Evolutionary conservation across 2,329 filamentous ascomycete genomes (phyloP).

Genomic region (Colletotrichum sp.): DNA sequence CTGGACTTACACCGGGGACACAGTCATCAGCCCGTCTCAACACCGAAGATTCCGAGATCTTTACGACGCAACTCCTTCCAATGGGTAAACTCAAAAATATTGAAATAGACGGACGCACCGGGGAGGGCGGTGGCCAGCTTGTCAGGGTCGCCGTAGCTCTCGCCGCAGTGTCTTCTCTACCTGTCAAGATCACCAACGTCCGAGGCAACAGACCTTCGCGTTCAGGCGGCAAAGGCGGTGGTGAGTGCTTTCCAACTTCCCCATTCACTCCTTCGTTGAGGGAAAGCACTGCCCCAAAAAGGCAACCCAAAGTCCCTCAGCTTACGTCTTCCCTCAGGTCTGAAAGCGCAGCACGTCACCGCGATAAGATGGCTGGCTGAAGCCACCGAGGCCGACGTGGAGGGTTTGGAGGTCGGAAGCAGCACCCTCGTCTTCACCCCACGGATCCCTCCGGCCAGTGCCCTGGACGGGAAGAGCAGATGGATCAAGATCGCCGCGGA

Average conservation of each 20-base stretch:
- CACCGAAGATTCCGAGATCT: too few species aligned
- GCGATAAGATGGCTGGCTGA: conserved; percentile 58
- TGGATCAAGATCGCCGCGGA: conserved; percentile 54
- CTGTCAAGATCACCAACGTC: conserved; percentile 58
- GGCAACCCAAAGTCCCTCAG: not conserved
- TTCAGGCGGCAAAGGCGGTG: conserved; percentile 33
- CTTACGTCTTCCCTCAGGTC: conserved; percentile 41
- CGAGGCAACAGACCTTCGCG: conserved; percentile 52
- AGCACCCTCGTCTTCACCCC: conserved; percentile 53
- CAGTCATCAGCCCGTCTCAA: too few species aligned
- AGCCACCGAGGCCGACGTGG: conserved; percentile 53
- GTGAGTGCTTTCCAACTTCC: not conserved
- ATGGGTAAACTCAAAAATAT: too few species aligned
- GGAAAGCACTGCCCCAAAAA: not conserved
- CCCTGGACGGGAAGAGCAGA: conserved; percentile 34
- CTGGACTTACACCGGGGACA: too few species aligned
- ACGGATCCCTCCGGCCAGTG: conserved; percentile 37
- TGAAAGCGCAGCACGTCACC: conserved; percentile 65
- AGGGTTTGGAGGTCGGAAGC: conserved; percentile 56
- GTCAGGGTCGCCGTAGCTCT: conserved; percentile 61
- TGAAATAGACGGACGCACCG: conserved; percentile 33
- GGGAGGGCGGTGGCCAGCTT: conserved; percentile 67
- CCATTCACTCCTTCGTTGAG: not conserved
- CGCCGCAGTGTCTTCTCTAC: conserved; percentile 57
- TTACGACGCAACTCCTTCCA: too few species aligned